Base-by-base conservation (phyloP, 139 green algal genomes). In the Nannochloris sp. region DNA sequence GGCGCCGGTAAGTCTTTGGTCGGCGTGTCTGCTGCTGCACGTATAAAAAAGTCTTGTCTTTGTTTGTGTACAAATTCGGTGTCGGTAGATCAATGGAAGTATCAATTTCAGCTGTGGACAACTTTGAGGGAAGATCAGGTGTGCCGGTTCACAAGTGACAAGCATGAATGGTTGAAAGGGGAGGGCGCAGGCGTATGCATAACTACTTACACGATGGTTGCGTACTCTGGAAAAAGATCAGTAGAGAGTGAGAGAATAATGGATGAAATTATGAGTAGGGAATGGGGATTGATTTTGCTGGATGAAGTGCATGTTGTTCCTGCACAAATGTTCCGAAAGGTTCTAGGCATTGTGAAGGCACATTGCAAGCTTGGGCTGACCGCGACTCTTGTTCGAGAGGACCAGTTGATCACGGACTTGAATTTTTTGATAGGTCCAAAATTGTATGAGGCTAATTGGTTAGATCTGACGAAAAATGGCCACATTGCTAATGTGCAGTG, bases 391-490 rank as follows among this genome's bases (percentile, higher is more conserved):
- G 92, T 99, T 36, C 81, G 93, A 2, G 93, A 99, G 81, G 93
- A 99, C 73, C 81, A 92, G 59, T 81, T 83, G 53, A 96, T 96
- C 64, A 72, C 72, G 0, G 91, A 99, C 76, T 89, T 99, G 51
- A 97, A 98, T 80, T 99, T 98, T 73, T 83, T 99, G 11, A 99
- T 99, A 82, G 77, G 88, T 18, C 88, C 92, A 61, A 97, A 98
- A 82, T 85, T 99, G 69, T 99, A 98, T 62, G 93, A 99, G 75
- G 93, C 93, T 64, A 98, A 98, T 78, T 99, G 93, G 93, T 81
- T 98, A 61, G 94, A 99, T 84, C 78, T 99, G 40, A 93, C 92
- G 15, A 73, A 81, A 4, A 89, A 86, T 0, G 93, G 93, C 0
- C 91, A 96, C 83, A 97, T 98, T 64, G 93, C 93, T 58, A 96